phyloP scores from a whole-genome alignment of 768 basidiomycete species.

The Collybia sordida region DNA sequence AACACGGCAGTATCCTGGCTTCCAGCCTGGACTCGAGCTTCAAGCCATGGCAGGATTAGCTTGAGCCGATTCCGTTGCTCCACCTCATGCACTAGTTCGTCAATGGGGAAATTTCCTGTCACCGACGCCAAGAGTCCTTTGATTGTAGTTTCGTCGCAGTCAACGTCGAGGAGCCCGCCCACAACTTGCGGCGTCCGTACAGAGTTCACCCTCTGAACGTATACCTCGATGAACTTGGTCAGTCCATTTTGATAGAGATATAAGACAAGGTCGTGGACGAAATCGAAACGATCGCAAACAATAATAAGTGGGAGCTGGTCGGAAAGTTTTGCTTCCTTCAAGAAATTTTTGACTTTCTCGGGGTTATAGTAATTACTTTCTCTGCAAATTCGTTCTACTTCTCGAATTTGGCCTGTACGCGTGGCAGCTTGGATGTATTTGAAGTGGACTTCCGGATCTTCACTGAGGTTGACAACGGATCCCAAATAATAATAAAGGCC shows the following conservation, averaged over 20 bases:
- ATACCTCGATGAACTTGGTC: slow-evolving; percentile 98
- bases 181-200: slow-evolving; percentile 96
- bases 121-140: slow-evolving; percentile 93
- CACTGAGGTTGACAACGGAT: slow-evolving; percentile 93
- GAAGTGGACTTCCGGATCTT: slow-evolving; percentile 98
- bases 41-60: slow-evolving; percentile 96
- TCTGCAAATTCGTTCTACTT: slow-evolving; percentile 97
- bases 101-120: slow-evolving; percentile 95
- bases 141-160: slow-evolving; percentile 95
- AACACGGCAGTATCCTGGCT: slow-evolving; percentile 91
- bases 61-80: slow-evolving; percentile 96
- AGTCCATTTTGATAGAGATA: slow-evolving; percentile 98
- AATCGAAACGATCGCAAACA: slow-evolving; percentile 99
- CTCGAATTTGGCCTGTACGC: slow-evolving; percentile 95
- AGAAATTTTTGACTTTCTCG: slow-evolving; percentile 99
- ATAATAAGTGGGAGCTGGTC: slow-evolving; percentile 99
- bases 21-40: slow-evolving; percentile 89
- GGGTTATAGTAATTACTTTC: slow-evolving; percentile 98
- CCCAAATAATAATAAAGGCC: slow-evolving; percentile 98
- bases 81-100: slow-evolving; percentile 96
- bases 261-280: slow-evolving; percentile 97
- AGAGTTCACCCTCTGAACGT: slow-evolving; percentile 98
- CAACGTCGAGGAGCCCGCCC: slow-evolving; percentile 94
- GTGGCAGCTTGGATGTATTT: slow-evolving; percentile 99
- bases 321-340: slow-evolving; percentile 94